These are phyloP conservation scores for Kazachstania sp. DNA, from an alignment of 1,139 yeast species.

Conservation along the genomic window DNA sequence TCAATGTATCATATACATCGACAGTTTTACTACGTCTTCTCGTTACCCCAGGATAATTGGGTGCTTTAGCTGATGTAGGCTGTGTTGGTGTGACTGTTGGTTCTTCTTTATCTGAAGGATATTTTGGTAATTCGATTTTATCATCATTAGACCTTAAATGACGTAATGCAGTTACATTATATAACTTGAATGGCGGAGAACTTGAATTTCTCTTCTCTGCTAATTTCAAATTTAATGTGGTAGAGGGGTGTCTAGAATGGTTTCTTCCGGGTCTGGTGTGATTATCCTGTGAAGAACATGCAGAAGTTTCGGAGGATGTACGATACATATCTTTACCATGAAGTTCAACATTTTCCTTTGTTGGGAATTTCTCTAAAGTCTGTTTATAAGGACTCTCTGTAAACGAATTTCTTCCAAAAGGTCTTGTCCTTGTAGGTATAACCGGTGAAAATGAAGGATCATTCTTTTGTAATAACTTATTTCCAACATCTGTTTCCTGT, in stretches of 20 bases:
- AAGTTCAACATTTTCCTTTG: not conserved
- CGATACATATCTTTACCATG: conserved; percentile 1
- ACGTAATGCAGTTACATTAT: not conserved
- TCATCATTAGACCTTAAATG: conserved; percentile 2
- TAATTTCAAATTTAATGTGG: not conserved
- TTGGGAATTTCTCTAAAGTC: conserved; percentile 3
- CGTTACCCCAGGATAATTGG: conserved; percentile 4
- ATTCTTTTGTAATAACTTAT: too few species aligned
- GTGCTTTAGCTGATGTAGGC: not conserved
- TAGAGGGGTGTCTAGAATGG: not conserved
- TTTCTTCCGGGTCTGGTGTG: not conserved
- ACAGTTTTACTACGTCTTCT: conserved; percentile 29
- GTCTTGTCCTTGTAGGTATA: not conserved
- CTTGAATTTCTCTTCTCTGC: not conserved
- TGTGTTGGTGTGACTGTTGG: not conserved
- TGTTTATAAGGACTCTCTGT: conserved; percentile 1
- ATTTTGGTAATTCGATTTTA: conserved; percentile 2
- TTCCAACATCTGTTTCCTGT: too few species aligned
- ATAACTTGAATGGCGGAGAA: not conserved
- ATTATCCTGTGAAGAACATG: conserved; percentile 3
- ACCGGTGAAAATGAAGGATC: too few species aligned
- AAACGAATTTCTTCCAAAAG: not conserved
- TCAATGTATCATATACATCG: conserved; percentile 19
- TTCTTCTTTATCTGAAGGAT: not conserved
- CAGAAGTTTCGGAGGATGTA: conserved; percentile 4